Percentiles rank a stretch among this genome's conserved stretches.
phyloP scores from a whole-genome alignment of 345 rosid genomes.

The Camelina laxa region DNA sequence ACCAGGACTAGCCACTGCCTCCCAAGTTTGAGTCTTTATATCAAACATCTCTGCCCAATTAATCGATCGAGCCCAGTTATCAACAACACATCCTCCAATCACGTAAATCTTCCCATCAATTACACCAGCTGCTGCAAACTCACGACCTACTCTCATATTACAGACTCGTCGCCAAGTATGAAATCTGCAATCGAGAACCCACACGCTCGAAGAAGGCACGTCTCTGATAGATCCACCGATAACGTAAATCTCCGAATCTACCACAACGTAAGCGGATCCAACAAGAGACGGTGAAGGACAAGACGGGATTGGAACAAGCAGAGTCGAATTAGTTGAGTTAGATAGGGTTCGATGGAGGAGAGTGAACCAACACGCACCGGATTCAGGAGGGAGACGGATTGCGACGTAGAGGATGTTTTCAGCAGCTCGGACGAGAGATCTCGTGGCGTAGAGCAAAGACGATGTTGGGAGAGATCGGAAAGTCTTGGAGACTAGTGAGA shows the following conservation, averaged over 20 bases:
- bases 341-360: constrained; percentile 39
- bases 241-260: constrained; percentile 62
- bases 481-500: constrained; percentile 69
- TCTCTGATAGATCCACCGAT: constrained; percentile 79
- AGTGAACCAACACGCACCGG: constrained; percentile 56
- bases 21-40: constrained; percentile 56
- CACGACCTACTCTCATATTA: constrained; percentile 70
- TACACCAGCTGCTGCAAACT: constrained; percentile 80
- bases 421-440: constrained; percentile 57
- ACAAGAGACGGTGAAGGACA: constrained; percentile 59
- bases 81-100: constrained; percentile 76
- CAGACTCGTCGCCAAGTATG: constrained; percentile 64
- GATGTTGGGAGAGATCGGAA: constrained; percentile 65
- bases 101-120: constrained; percentile 66
- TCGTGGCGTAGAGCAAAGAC: constrained; percentile 59
- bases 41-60: constrained; percentile 90
- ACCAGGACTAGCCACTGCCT: constrained; percentile 57
- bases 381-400: constrained; percentile 56
- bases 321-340: constrained; percentile 11
- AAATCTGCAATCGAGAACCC: constrained; percentile 73
- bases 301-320: constrained; percentile 58
- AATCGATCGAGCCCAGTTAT: constrained; percentile 49
- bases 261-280: constrained; percentile 64
- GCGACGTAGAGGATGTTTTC: constrained; percentile 66
- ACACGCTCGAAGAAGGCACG: constrained; percentile 69